Evolutionary conservation across 148 eudicot genomes (phyloP).

Genomic region (Vaccinium macrocarpon): DNA sequence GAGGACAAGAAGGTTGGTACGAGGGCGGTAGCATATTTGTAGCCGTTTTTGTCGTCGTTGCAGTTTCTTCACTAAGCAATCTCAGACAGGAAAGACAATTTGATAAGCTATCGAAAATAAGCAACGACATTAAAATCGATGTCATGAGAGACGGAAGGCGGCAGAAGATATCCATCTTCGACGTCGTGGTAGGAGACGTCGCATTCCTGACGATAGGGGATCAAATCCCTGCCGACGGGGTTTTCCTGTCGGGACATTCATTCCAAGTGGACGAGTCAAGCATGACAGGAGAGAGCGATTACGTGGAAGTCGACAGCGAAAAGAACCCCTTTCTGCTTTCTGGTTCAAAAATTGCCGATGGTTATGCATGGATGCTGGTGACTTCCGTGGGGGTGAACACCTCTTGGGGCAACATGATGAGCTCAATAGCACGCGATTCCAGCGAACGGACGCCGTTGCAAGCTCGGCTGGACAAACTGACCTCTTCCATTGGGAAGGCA

Average conservation of each 20-base stretch:
- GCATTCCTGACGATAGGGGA: conserved; percentile 64
- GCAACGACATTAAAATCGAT: conserved; percentile 57
- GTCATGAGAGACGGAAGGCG: conserved; percentile 56
- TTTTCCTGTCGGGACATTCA: conserved; percentile 64
- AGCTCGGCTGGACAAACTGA: conserved; percentile 60
- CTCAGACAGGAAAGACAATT: conserved; percentile 76
- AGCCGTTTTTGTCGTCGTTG: conserved; percentile 67
- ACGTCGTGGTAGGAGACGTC: conserved; percentile 72
- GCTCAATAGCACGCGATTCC: conserved; percentile 59
- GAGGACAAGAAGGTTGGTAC: conserved; percentile 76
- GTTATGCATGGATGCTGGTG: conserved; percentile 67
- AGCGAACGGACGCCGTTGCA: conserved; percentile 72
- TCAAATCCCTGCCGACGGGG: conserved; percentile 79
- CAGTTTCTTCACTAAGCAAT: conserved; percentile 70
- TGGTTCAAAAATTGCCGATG: conserved; percentile 82
- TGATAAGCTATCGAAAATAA: conserved; percentile 67
- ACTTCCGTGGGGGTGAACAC: conserved; percentile 77
- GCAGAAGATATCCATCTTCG: conserved; percentile 67
- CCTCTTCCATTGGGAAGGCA: conserved; percentile 70
- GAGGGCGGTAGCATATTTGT: conserved; percentile 85
- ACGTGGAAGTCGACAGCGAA: conserved; percentile 45
- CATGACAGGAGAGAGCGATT: conserved; percentile 91
- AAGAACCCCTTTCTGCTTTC: conserved; percentile 68
- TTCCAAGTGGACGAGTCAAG: conserved; percentile 75
- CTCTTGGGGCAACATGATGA: conserved; percentile 87